Percentiles rank a stretch among this genome's conserved stretches.
phyloP scores from a whole-genome alignment of 768 basidiomycete species.

The Suillus variegatus region DNA sequence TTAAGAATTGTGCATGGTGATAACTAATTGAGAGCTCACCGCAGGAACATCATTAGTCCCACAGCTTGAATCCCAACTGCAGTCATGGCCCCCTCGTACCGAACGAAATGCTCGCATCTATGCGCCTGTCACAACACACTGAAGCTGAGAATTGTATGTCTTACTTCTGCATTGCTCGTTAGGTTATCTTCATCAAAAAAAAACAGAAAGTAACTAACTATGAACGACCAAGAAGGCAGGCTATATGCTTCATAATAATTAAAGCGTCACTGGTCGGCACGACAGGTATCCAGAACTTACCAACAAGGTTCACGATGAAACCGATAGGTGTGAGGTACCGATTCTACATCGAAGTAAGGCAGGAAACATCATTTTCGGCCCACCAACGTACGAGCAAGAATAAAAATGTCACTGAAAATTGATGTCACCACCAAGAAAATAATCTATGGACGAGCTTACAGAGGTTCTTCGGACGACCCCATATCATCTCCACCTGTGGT shows the following conservation, averaged over 20 bases:
- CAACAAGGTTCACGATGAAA: conserved; percentile 57
- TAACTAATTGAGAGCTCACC: conserved; percentile 27
- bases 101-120: conserved; percentile 49
- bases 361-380: background rate
- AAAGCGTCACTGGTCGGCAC: background rate
- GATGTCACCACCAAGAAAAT: background rate
- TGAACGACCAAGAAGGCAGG: conserved; percentile 16
- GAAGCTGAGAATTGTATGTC: background rate
- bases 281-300: conserved; percentile 11
- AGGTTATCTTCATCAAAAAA: background rate
- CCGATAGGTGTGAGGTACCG: conserved; percentile 65
- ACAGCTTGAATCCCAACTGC: conserved; percentile 40
- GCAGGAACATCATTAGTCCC: conserved; percentile 46
- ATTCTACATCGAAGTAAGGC: conserved; percentile 44
- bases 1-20: background rate
- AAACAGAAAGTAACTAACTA: background rate
- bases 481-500: conserved; percentile 37
- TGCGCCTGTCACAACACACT: background rate
- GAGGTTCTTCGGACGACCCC: conserved; percentile 36
- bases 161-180: conserved; percentile 10
- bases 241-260: conserved; percentile 15
- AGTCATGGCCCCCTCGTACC: conserved; percentile 51
- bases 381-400: conserved; percentile 37
- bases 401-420: conserved; percentile 31
- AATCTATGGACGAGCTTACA: conserved; percentile 26